phyloP scores from a whole-genome alignment of 305 asterid genomes.

The Rubia balearica region DNA sequence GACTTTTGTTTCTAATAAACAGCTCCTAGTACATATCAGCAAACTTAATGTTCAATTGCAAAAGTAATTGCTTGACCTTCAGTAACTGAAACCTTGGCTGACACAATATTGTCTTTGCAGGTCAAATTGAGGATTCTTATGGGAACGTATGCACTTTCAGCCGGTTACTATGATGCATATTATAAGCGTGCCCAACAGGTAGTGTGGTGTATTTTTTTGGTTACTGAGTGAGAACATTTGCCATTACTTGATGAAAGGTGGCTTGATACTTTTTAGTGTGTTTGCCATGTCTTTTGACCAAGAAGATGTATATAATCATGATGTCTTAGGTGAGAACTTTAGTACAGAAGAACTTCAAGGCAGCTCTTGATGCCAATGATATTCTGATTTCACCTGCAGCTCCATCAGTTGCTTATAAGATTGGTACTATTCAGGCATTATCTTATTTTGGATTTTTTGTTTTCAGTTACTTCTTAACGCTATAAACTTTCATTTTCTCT shows the following conservation, averaged over 20 bases:
- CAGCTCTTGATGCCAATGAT: slow-evolving; percentile 67
- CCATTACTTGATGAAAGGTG: not conserved
- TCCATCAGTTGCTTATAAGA: slow-evolving; percentile 82
- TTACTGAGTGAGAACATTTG: not conserved
- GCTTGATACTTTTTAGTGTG: not conserved
- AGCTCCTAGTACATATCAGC: not conserved
- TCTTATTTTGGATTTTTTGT: slow-evolving; percentile 11
- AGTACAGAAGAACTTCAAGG: slow-evolving; percentile 66
- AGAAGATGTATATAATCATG: slow-evolving; percentile 18
- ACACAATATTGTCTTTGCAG: slow-evolving; percentile 29
- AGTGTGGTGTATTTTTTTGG: not conserved
- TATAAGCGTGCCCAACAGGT: slow-evolving; percentile 99
- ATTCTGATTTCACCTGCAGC: slow-evolving; percentile 91
- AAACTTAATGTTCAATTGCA: not conserved
- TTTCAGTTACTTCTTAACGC: slow-evolving; percentile 6
- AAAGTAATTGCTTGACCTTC: not conserved
- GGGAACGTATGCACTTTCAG: slow-evolving; percentile 98
- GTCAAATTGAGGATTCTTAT: slow-evolving; percentile 89
- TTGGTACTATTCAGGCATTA: slow-evolving; percentile 40
- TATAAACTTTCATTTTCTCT: not conserved
- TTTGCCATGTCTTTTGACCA: not conserved
- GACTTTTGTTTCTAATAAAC: not conserved
- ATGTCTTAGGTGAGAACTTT: slow-evolving; percentile 76
- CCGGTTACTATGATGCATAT: slow-evolving; percentile 95
- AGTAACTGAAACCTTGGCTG: slow-evolving; percentile 2